Evolutionary conservation across 768 basidiomycete species (phyloP), one percentile per base, ranked within the genome.

Genomic region (Xerocomellus intermedius): DNA sequence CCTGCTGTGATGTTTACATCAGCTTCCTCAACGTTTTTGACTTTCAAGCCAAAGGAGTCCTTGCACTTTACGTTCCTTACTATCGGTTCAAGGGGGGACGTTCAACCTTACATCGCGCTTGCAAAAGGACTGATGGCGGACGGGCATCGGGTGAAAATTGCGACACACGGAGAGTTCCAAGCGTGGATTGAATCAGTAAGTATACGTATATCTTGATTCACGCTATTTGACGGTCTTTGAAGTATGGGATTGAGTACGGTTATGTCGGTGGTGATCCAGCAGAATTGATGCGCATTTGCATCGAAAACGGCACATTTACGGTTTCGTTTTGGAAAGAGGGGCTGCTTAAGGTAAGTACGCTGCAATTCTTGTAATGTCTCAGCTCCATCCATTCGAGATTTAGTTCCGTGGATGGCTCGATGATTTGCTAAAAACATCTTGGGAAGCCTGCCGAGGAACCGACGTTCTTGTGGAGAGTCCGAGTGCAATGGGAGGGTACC

Each of bases 361-460:
- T 30, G 48, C 39, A 56, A 50, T 42, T 48, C 24, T 53, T 41
- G 42, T 32, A 14, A 44, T 42, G 10, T 36, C 37, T 36, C 28
- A 46, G 37, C 59, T 64, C 26, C 55, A 36, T 28, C 26, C 55
- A 36, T 28, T 33, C 50, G 38, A 44, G 24, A 56, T 42, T 28
- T 68, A 96, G 90, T 98, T 98, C 76, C 89, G 97, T 49, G 94
- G 94, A 10, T 98, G 96, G 96, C 76, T 98, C 37, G 97, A 99
- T 67, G 97, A 99, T 68, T 79, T 99, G 8, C 82, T 99, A 43
- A 87, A 86, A 70, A 94, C 94, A 0, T 91, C 94, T 2, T 98
- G 95, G 94, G 88, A 94, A 62, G 95, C 94, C 0, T 98, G 97
- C 67, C 94, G 96, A 73, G 87, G 84, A 35, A 93, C 93, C 0